Evolutionary conservation across 768 basidiomycete genomes (phyloP), one percentile per base, ranked within the genome.

Genomic region (Trametes cinnabarina): DNA sequence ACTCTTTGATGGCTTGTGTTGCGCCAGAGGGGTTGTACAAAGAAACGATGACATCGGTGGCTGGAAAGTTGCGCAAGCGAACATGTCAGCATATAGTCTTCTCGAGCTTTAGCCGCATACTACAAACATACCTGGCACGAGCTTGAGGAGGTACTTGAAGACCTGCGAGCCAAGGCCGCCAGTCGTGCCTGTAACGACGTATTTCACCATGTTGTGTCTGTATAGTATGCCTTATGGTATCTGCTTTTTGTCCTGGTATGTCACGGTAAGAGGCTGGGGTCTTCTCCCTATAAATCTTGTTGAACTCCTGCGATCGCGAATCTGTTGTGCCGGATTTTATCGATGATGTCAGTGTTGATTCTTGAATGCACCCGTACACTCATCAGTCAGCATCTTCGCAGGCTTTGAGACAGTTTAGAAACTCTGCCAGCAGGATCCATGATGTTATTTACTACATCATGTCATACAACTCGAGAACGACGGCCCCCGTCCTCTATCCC

Each of bases 151-250:
- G 57, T 73, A 62, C 49, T 69, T 66, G 57, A 76, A 61, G 28
- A 76, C 69, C 19, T 65, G 68, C 12, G 70, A 70, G 32, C 74
- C 74, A 20, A 76, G 71, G 28, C 69, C 65, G 41, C 74, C 74
- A 3, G 73, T 74, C 10, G 72, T 64, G 12, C 74, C 74, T 7
- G 74, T 74, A 25, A 76, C 57, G 14, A 74, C 69, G 66, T 73
- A 72, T 55, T 66, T 72, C 20, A 54, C 60, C 68, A 69, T 67
- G 25, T 26, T 15, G 2, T 5, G 4, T 22, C 23, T 15, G 4
- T n/a, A 9, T n/a, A 39, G n/a, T n/a, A 39, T 10, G n/a, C 37
- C 10, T 39, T 39, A 15, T n/a, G 37, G 37, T 39, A 8, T 9
- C 9, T 39, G 17, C 30, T 32, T 32, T 32, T 39, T 39, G 37